Base-by-base conservation (phyloP, 805 yeast species). In the Sugiyamaella marilandica region DNA sequence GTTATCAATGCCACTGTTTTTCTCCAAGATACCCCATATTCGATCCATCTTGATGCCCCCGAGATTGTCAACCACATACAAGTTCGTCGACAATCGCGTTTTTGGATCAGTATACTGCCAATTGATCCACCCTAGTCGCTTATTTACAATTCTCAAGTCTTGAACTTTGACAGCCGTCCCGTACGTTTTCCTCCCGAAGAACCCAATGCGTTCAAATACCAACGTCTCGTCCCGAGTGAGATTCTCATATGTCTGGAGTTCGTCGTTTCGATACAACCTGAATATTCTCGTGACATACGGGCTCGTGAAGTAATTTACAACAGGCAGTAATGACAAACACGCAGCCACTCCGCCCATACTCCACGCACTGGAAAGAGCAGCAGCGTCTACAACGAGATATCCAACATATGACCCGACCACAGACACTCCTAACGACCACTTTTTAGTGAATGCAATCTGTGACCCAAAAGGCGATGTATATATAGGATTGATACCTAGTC, bases 31-130 rank as follows among this genome's bases (percentile, higher is more conserved):
- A 0, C 91, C 89, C 92, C 95, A 84, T 4, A 87, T 69, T 51
- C 96, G 71, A 61, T 87, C 94, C 95, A 87, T 87, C 58, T 81
- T 80, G 64, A 85, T 70, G 1, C 95, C 95, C 1, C 95, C 94
- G 43, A 85, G 72, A 58, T 87, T 84, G 62, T 87, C 95, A 13
- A 76, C 78, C 1, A 87, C 78, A 61, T 81, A 85, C 64, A 73
- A 81, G 14, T 77, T 70, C 9, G 67, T 65, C 37, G 61, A 62
- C 29, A 64, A 61, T 10, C 69, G 68, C 13, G 59, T 53, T 33
- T 59, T 55, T 39, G 64, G 66, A 41, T 64, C 68, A 2, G 54
- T 60, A 14, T 69, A 65, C 36, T 67, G 66, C 76, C 79, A 73
- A 54, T 78, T 78, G 24, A 72, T 72, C 74, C 77, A 79, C 0